Evolutionary conservation across 345 rosid species (phyloP), one percentile per base, ranked within the genome.

Genomic region (Fremontodendron californicum): DNA sequence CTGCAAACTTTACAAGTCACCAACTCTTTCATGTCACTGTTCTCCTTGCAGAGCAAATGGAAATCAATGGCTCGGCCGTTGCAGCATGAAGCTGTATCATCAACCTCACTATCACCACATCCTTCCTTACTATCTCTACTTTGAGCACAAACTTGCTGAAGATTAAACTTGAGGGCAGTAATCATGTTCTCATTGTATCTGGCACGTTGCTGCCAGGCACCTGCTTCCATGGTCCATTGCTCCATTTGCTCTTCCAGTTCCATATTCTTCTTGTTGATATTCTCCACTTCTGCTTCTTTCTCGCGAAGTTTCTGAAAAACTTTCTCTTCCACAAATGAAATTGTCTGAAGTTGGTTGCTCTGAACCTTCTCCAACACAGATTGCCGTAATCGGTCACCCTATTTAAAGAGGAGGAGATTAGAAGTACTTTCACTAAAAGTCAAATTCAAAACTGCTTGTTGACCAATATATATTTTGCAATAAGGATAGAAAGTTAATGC

Each of bases 81-180:
- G 85, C 88, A 91, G 84, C 94, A 94, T 10, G 94, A 90, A 75
- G 97, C 97, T 21, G 97, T 88, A 76, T 91, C 96, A 63, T 92
- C 92, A 61, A 92, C 91, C 88, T 91, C 96, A 49, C 98, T 94
- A 76, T 92, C 97, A 70, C 98, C 98, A 52, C 97, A 91, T 57
- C 94, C 98, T 83, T 94, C 97, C 73, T 87, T 89, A 74, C 87
- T 88, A 11, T 90, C 92, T 84, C 88, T 86, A 40, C 90, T 88
- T 76, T 88, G 86, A 74, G 90, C 89, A 73, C 88, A 84, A 72
- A 84, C 90, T 62, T 89, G 91, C 67, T 92, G 91, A 39, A 94
- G 97, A 81, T 91, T 89, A 63, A 78, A 79, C 82, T 90, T 88
- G 43, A 92, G 91, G 71, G 90, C 84, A 43, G 82, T 78, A 55